These are phyloP conservation scores for Capsella bursapastoris DNA, from an alignment of 345 rosid species.

Conservation along the genomic window DNA sequence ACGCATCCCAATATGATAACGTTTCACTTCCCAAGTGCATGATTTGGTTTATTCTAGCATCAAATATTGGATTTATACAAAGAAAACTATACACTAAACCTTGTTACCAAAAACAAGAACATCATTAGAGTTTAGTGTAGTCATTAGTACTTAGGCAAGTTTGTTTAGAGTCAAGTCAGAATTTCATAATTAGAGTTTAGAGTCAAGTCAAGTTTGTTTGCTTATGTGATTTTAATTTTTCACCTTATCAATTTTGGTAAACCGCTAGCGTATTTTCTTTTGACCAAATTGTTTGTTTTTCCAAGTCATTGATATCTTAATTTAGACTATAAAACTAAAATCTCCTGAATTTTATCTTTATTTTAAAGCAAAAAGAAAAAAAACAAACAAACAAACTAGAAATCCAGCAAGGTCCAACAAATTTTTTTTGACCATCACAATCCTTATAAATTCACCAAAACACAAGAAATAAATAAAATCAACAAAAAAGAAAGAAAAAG, in stretches of 20 bases:
- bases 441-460: not conserved
- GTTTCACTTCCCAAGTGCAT: too few relatives aligned
- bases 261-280: not conserved
- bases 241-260: not conserved
- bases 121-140: too few relatives aligned
- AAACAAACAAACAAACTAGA: not conserved
- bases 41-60: too few relatives aligned
- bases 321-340: not conserved
- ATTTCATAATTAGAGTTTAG: not conserved
- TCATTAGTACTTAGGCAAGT: too few relatives aligned
- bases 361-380: not conserved
- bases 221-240: not conserved
- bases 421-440: not conserved
- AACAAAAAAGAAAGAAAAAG: not conserved
- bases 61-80: too few relatives aligned
- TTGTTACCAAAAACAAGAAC: too few relatives aligned
- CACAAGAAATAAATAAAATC: not conserved
- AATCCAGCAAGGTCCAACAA: not conserved
- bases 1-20: too few relatives aligned
- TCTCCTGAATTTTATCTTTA: not conserved
- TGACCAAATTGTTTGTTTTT: not conserved
- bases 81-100: too few relatives aligned
- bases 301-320: not conserved
- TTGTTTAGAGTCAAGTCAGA: not conserved
- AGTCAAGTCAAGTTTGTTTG: conserved; percentile 3